Base-by-base conservation (phyloP, 2,329 filamentous ascomycete genomes). In the Cordyceps cateniannulata region DNA sequence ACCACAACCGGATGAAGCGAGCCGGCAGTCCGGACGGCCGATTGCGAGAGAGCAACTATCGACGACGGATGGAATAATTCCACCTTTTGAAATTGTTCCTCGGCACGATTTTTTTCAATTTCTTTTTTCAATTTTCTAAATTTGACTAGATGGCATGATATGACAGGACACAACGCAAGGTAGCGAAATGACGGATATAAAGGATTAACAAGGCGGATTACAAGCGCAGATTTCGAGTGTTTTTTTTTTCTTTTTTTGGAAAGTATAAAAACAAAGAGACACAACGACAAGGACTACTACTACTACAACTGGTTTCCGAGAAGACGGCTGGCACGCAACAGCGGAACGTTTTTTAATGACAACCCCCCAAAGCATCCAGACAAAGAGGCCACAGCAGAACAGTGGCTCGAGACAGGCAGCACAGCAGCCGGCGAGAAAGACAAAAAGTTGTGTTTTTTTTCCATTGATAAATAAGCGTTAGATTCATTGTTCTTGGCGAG, bases 21-120 rank as follows among this genome's bases (percentile, higher is more conserved):
- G 75, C 80, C 64, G 78, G 79, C 32, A 86, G 83, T 60, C 72
- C 73, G 3, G 80, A 82, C 18, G 69, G 72, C 53, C 69, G 73
- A 45, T 70, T 72, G 10, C 73, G 77, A 50, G 81, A 85, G 59
- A 70, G 75, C 53, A 80, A 69, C 63, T 75, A 80, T 22, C 71
- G 81, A 62, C 68, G 75, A 58, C 71, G 73, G 44, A 64, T 73
- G 61, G 68, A 63, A 63, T 72, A 67, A 66, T 40, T 29, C 27
- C 14, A 42, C 18, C 7, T n/a, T n/a, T 42, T 12, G 10, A n/a
- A 32, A 56, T 22, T 25, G 22, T 20, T 24, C 14, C 10, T 49
- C 42, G 16, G 18, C 20, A 32, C 14, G 18, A 42, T 42, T 42
- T 35, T 35, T 35, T 35, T 29, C 27, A 8, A 29, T 29, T 29